Conservation (phyloP, 345 rosid genomes). For the Stellera chamaejasme region DNA sequence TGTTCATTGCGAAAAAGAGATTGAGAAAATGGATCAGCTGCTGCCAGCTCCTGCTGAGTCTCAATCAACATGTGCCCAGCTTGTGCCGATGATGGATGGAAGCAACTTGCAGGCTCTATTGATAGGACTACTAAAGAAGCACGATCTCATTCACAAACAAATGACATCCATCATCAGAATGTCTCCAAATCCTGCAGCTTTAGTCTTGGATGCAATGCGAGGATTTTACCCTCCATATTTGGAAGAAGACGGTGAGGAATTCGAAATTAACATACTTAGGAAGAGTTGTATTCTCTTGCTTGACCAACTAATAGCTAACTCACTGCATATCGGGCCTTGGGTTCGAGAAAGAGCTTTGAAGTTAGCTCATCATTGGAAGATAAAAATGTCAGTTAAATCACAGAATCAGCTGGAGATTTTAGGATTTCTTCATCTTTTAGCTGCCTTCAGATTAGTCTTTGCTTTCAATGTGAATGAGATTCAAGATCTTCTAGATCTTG, state of each 20-base stretch:
- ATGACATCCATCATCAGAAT: conserved; percentile 10
- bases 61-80: conserved; percentile 10
- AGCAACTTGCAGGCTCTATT: conserved; percentile 38
- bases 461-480: conserved; percentile 26
- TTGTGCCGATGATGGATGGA: conserved; percentile 21
- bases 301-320: conserved; percentile 14
- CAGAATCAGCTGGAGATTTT: conserved; percentile 17
- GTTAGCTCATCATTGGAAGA: conserved; percentile 8
- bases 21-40: not conserved
- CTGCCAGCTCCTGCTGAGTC: no score
- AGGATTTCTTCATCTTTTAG: conserved; percentile 27
- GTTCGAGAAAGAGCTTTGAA: conserved; percentile 20
- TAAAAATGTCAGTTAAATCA: not conserved
- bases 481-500: conserved; percentile 7
- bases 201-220: conserved; percentile 23
- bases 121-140: conserved; percentile 10
- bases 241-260: conserved; percentile 9
- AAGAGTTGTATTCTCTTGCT: conserved; percentile 14
- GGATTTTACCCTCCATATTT: conserved; percentile 17
- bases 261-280: conserved; percentile 3
- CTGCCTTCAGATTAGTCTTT: conserved; percentile 19
- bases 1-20: conserved; percentile 13
- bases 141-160: conserved; percentile 8
- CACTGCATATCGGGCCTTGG: conserved; percentile 12
- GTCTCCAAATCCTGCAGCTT: conserved; percentile 26